Percentiles rank a stretch among this genome's conserved stretches.
phyloP scores from a whole-genome alignment of 2,329 filamentous ascomycete species.

The Fusarium coicis region DNA sequence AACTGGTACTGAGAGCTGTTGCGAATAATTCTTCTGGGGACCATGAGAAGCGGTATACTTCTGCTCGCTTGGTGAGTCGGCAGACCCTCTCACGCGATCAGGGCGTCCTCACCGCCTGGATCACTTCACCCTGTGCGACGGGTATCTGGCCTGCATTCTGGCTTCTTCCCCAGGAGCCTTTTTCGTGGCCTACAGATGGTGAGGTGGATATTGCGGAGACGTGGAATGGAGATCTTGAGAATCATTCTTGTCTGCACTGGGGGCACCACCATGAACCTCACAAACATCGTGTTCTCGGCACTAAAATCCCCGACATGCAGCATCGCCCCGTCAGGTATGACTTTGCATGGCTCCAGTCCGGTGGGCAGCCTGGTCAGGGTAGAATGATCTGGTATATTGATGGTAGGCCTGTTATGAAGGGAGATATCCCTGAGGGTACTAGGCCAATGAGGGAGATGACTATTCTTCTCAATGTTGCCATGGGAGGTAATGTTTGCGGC shows the following conservation, averaged over 20 bases:
- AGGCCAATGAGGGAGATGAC: conserved; percentile 66
- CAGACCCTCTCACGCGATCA: conserved; percentile 61
- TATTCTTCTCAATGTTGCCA: conserved; percentile 69
- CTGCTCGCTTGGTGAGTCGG: conserved; percentile 64
- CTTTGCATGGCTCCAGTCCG: conserved; percentile 65
- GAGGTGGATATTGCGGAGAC: conserved; percentile 70
- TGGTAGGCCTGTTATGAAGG: conserved; percentile 67
- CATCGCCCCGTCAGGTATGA: conserved; percentile 61
- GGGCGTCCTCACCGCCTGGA: conserved; percentile 63
- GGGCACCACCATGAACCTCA: conserved; percentile 64
- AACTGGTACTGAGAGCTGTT: conserved; percentile 64
- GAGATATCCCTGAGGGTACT: conserved; percentile 61
- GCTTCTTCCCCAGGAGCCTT: conserved; percentile 68
- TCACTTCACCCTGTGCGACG: conserved; percentile 62
- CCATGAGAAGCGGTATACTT: conserved; percentile 61
- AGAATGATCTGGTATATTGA: conserved; percentile 70
- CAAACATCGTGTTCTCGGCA: conserved; percentile 67
- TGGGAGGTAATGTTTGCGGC: conserved; percentile 69
- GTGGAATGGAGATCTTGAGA: conserved; percentile 68
- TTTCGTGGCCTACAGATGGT: conserved; percentile 68
- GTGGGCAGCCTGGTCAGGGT: conserved; percentile 56
- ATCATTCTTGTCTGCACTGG: conserved; percentile 70
- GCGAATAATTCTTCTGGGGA: conserved; percentile 48
- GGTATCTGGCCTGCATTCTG: conserved; percentile 73
- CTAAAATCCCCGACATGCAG: conserved; percentile 61